Evolutionary conservation across 306 rosid species (phyloP).

Genomic region (peach (Prunus persica)): DNA sequence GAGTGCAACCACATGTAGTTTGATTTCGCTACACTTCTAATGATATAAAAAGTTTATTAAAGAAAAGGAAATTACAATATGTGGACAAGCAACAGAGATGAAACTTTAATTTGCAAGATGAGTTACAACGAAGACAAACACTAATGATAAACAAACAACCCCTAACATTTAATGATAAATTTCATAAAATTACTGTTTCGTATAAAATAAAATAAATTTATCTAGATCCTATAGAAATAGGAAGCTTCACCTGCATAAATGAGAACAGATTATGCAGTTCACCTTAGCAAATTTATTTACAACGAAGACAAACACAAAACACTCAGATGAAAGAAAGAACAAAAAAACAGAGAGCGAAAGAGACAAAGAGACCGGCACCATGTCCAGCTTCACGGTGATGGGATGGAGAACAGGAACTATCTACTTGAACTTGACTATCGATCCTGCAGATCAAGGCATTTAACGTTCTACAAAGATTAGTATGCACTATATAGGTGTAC

Average conservation of each 20-base stretch:
- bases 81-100: too few relatives aligned
- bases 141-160: too few relatives aligned
- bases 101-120: too few relatives aligned
- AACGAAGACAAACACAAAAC: not conserved
- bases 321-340: not conserved
- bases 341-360: too few relatives aligned
- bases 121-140: too few relatives aligned
- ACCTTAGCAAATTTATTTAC: not conserved
- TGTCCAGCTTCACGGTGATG: slow-evolving; percentile 56
- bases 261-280: not conserved
- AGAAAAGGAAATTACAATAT: too few relatives aligned
- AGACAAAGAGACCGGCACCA: slow-evolving; percentile 34
- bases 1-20: too few relatives aligned
- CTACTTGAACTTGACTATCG: slow-evolving; percentile 67
- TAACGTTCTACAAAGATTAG: slow-evolving; percentile 10
- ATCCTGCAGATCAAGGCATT: slow-evolving; percentile 51
- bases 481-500: not conserved
- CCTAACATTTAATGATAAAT: too few relatives aligned
- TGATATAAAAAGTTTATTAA: too few relatives aligned
- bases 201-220: too few relatives aligned
- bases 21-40: too few relatives aligned
- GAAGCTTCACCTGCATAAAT: not conserved
- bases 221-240: not conserved
- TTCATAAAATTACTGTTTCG: too few relatives aligned
- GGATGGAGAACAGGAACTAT: slow-evolving; percentile 43